A percentile compares a stretch with the other conserved stretches of the same genome.
Conservation (phyloP, 495 filamentous ascomycete genomes). For the Achaetomiella virescens region DNA sequence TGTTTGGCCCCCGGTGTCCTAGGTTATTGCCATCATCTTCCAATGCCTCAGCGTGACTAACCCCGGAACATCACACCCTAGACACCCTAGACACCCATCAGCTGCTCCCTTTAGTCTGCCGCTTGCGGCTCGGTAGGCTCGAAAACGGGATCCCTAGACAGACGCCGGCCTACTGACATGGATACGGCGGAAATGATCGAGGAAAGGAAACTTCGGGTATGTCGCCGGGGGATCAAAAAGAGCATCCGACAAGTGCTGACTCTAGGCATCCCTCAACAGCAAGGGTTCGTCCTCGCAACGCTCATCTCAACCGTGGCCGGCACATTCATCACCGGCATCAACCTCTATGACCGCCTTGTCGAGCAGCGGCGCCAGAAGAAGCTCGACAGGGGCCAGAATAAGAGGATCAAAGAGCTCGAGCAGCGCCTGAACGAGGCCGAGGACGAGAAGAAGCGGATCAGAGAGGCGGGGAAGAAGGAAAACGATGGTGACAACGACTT, state of each 20-base stretch:
- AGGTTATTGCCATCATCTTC: too few species aligned
- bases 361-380: conserved; percentile 31
- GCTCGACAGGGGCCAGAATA: conserved; percentile 28
- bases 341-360: conserved; percentile 30
- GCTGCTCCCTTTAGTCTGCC: too few species aligned
- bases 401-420: conserved; percentile 33
- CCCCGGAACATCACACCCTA: too few species aligned
- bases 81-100: too few species aligned
- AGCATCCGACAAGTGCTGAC: neutral
- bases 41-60: too few species aligned
- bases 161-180: conserved; percentile 26
- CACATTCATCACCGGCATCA: conserved; percentile 34
- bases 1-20: too few species aligned
- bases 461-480: neutral
- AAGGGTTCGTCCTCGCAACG: conserved; percentile 33
- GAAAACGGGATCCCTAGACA: neutral
- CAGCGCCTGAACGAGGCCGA: conserved; percentile 26
- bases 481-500: conserved; percentile 7
- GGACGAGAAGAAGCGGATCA: neutral
- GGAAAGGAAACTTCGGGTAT: conserved; percentile 35
- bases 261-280: conserved; percentile 5
- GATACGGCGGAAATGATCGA: conserved; percentile 56
- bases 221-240: neutral
- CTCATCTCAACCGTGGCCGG: conserved; percentile 34
- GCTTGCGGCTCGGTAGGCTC: too few species aligned